Base-by-base conservation (phyloP, 2,329 filamentous ascomycete genomes). In the Zymoseptoria passerinii region DNA sequence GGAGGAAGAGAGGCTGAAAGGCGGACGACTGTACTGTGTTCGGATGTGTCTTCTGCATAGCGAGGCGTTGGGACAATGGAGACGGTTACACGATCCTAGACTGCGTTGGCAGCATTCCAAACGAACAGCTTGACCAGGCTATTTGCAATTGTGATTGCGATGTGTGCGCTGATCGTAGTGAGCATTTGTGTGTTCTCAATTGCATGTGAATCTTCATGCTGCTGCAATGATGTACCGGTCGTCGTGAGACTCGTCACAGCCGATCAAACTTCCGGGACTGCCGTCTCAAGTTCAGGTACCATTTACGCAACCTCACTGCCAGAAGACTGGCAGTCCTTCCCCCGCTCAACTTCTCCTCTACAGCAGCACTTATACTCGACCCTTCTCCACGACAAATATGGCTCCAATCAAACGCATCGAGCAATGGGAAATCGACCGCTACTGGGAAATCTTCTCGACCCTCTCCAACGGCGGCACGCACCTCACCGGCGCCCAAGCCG, bases 371-470 rank as follows among this genome's bases (percentile, higher is more conserved):
- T 20, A 40, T 16, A 16, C 10, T 40, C 4, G 6, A 16, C 6
- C 35, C 13, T 44, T 13, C 35, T 44, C 35, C 28, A 50, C 27
- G 40, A 35, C 52, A 55, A 65, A 52, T 52, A 72, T 72, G 70
- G 67, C 70, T 27, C 63, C 66, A 50, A 65, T 63, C 65, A 83
- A 83, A 64, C 76, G 78, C 62, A 88, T 88, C 66, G 85, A 88
- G 69, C 84, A 87, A 74, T 85, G 83, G 77, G 87, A 90, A 73
- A 83, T 90, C 65, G 85, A 89, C 70, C 84, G 87, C 64, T 90
- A 89, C 75, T 90, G 87, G 87, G 87, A 90, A 75, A 89, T 90
- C 71, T 90, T 90, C 76, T 80, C 83, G 63, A 85, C 85, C 40
- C 81, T 89, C 28, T 76, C 83, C 61, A 80, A 82, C 69, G 85